Conservation (phyloP, 2,329 filamentous ascomycete species). For the Penicillium polonicum region DNA sequence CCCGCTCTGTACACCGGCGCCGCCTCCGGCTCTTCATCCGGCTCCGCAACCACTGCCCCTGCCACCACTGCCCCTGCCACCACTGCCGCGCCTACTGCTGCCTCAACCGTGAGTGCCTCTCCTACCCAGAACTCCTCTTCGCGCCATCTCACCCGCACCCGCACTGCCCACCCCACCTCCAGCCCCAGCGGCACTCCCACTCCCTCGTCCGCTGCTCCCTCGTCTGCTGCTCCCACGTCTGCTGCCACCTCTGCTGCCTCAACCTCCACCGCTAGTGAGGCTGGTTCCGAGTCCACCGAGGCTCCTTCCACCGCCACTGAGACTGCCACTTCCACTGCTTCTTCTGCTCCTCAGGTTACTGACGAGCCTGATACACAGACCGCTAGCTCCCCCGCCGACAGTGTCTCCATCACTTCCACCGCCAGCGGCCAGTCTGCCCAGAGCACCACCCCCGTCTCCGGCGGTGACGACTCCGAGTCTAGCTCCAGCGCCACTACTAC, state of each 20-base stretch:
- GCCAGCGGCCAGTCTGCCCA: slow-evolving; percentile 21
- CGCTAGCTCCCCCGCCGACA: slow-evolving; percentile 21
- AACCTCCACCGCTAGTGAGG: slow-evolving; percentile 9
- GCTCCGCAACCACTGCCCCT: not conserved
- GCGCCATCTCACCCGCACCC: slow-evolving; percentile 7
- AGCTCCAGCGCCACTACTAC: not conserved
- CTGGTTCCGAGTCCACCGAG: not conserved
- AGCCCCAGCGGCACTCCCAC: slow-evolving; percentile 11
- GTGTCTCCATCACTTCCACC: slow-evolving; percentile 25
- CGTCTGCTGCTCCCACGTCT: not conserved
- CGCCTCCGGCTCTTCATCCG: slow-evolving; percentile 22
- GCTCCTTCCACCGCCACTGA: slow-evolving; percentile 15
- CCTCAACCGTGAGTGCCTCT: slow-evolving; percentile 20
- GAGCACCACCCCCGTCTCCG: slow-evolving; percentile 23
- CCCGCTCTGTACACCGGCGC: slow-evolving; percentile 40
- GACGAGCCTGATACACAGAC: slow-evolving; percentile 25
- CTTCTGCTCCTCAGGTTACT: slow-evolving; percentile 24
- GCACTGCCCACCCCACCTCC: slow-evolving; percentile 9
- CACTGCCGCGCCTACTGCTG: slow-evolving; percentile 11
- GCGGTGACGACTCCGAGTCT: slow-evolving; percentile 2
- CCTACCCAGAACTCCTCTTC: slow-evolving; percentile 17
- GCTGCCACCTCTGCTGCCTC: not conserved
- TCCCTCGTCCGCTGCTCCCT: not conserved
- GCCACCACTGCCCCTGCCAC: slow-evolving; percentile 16
- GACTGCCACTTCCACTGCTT: slow-evolving; percentile 13